A percentile compares a stretch with the other conserved stretches of the same genome.
Evolutionary conservation across 2,329 filamentous ascomycete species (phyloP).

Genomic region (Chrysosporium queenslandicum): DNA sequence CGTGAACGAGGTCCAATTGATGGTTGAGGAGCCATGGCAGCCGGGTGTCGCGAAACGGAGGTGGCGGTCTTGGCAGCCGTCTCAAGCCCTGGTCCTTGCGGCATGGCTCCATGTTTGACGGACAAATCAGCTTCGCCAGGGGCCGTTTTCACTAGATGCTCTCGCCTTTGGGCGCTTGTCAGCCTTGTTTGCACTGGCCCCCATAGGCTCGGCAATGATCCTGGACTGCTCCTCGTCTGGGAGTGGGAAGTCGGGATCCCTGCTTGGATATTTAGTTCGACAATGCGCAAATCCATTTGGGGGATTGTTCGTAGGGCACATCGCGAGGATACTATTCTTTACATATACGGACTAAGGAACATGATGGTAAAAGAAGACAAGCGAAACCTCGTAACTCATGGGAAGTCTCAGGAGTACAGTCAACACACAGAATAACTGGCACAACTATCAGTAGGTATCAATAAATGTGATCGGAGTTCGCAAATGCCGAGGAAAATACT

Average conservation of each 20-base stretch:
- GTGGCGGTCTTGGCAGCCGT: background rate
- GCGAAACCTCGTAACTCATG: too few relatives aligned
- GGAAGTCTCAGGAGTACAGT: too few relatives aligned
- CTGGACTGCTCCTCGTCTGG: too few relatives aligned
- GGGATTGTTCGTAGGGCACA: too few relatives aligned
- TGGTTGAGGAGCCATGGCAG: background rate
- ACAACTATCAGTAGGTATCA: too few relatives aligned
- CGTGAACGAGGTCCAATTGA: background rate
- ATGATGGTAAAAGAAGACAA: too few relatives aligned
- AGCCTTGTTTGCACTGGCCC: background rate
- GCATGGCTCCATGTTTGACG: background rate
- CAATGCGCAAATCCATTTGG: background rate
- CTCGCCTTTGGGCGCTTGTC: background rate
- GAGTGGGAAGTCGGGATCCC: background rate
- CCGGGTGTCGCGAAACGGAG: background rate
- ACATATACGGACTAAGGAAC: too few relatives aligned
- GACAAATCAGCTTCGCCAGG: background rate
- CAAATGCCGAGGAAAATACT: background rate
- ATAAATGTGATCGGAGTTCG: too few relatives aligned
- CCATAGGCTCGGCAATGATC: background rate
- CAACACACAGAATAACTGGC: too few relatives aligned
- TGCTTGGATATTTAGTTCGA: background rate
- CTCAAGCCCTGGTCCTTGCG: background rate
- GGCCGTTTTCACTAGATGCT: background rate
- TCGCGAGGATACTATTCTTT: too few relatives aligned